Evolutionary conservation across 2,329 filamentous ascomycete genomes (phyloP).

Genomic region (Pseudogymnoascus sp.): DNA sequence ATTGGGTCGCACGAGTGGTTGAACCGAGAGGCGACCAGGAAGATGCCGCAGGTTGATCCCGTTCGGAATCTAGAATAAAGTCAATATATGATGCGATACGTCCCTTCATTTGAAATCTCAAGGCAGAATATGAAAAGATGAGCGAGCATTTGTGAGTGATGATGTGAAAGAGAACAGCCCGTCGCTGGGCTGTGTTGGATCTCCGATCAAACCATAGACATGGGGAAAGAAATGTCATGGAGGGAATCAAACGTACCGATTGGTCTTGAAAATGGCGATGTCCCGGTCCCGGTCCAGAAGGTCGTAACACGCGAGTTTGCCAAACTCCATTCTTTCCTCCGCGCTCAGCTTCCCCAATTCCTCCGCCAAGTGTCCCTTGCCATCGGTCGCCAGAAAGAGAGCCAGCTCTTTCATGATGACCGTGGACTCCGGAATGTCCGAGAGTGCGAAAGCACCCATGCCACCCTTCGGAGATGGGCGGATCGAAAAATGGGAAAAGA

Average conservation of each 20-base stretch:
- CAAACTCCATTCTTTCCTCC: constrained; percentile 18
- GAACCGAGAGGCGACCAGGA: constrained; percentile 46
- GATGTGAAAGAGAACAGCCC: background rate
- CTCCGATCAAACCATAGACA: background rate
- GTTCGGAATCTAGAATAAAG: background rate
- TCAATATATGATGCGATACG: background rate
- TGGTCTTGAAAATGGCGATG: constrained; percentile 24
- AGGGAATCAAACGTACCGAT: constrained; percentile 19
- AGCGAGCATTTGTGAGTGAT: background rate
- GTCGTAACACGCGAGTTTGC: constrained; percentile 15
- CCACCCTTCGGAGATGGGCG: constrained; percentile 21
- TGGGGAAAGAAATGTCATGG: no score
- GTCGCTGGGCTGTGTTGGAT: background rate
- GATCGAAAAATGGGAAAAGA: constrained; percentile 23
- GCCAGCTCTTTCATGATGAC: constrained; percentile 22
- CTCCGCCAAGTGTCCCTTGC: constrained; percentile 14
- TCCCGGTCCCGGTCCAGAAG: constrained; percentile 12
- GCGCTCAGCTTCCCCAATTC: constrained; percentile 15
- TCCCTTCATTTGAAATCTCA: background rate
- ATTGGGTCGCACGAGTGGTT: constrained; percentile 48
- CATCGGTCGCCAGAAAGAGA: constrained; percentile 16
- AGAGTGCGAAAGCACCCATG: constrained; percentile 24
- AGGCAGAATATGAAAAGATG: background rate
- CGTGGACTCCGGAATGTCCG: constrained; percentile 19
- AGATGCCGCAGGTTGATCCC: constrained; percentile 30